Evolutionary conservation across 1,139 yeast species (phyloP).

Genomic region (Hyphopichia burtonii): DNA sequence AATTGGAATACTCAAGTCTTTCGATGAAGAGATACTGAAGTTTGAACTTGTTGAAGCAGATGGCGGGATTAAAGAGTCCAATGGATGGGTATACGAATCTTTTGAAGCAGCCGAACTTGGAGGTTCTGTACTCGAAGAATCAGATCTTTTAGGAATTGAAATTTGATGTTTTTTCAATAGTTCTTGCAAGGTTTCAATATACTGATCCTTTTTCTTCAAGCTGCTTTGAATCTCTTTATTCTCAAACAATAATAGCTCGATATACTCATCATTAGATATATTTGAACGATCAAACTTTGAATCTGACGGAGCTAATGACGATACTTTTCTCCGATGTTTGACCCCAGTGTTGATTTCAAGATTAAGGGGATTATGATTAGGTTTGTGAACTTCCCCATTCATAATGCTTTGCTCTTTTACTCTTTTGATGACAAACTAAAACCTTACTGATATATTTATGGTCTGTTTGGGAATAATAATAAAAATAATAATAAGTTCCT

Average conservation of each 20-base stretch:
- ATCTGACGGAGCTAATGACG: constrained; percentile 34
- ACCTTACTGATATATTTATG: too few relatives aligned
- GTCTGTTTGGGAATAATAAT: too few relatives aligned
- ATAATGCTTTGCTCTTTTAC: not conserved
- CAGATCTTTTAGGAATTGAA: not conserved
- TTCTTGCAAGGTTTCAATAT: constrained; percentile 18
- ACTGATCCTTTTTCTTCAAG: constrained; percentile 11
- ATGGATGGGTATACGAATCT: not conserved
- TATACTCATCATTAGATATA: constrained; percentile 31
- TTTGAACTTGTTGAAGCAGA: not conserved
- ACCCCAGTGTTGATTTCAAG: not conserved
- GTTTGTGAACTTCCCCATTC: not conserved
- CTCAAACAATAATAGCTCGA: constrained; percentile 38
- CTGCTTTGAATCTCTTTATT: constrained; percentile 30
- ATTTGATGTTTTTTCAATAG: constrained; percentile 8
- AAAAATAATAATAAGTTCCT: too few relatives aligned
- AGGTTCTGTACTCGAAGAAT: not conserved
- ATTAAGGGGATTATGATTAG: constrained; percentile 1
- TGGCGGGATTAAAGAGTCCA: not conserved
- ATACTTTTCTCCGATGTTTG: constrained; percentile 1
- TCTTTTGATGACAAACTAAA: too few relatives aligned
- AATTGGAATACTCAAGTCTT: not conserved
- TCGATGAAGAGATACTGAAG: not conserved
- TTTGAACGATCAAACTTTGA: constrained; percentile 33
- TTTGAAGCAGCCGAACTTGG: not conserved